Conservation (phyloP, 305 asterid genomes). For the Fraxinus sp. region DNA sequence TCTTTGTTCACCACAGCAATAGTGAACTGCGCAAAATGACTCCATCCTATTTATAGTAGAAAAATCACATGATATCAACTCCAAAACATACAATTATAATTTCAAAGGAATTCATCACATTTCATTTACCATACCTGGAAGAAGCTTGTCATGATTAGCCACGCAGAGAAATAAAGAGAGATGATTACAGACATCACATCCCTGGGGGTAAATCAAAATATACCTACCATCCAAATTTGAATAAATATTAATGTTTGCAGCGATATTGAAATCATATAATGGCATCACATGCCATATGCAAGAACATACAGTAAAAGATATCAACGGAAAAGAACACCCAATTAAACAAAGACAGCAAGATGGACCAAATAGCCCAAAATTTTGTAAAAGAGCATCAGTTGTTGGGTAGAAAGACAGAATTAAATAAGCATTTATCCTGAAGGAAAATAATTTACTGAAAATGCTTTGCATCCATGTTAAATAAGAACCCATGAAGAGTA, state of each 20-base stretch:
- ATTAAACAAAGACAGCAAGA: not conserved
- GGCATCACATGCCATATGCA: not conserved
- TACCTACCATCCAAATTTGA: slow-evolving; percentile 61
- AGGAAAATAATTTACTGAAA: not conserved
- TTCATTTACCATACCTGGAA: slow-evolving; percentile 60
- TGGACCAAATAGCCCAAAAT: not conserved
- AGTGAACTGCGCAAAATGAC: slow-evolving; percentile 97
- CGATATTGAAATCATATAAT: not conserved
- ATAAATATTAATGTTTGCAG: not conserved
- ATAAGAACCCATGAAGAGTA: not conserved
- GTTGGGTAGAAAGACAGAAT: not conserved
- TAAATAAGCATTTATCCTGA: not conserved
- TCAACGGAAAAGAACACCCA: not conserved
- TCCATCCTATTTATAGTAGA: slow-evolving; percentile 67
- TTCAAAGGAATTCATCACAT: not conserved
- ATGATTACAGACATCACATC: slow-evolving; percentile 96
- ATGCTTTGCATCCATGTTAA: not conserved
- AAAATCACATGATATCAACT: slow-evolving; percentile 11
- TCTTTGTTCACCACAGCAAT: slow-evolving; percentile 96
- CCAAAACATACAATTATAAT: not conserved
- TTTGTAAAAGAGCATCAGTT: not conserved
- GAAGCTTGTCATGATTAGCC: slow-evolving; percentile 98
- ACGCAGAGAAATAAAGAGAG: slow-evolving; percentile 96
- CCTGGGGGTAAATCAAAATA: slow-evolving; percentile 94
- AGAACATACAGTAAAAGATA: not conserved